Conservation (phyloP, 225 moss, liverwort and hornwort species). For the Rhytidiadelphus loreus region DNA sequence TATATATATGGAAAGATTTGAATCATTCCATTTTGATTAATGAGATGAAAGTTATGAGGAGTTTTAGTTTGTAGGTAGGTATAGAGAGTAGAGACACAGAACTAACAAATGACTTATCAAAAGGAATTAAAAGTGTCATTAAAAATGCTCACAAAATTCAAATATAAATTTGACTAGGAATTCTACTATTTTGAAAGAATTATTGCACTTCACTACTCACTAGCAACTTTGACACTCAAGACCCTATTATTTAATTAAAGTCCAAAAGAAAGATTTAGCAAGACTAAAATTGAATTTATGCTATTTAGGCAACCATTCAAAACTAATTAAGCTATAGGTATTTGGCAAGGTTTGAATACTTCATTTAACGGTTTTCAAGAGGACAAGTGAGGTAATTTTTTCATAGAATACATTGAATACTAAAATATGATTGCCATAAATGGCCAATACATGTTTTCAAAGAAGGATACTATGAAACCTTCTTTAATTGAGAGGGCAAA, state of each 20-base stretch:
- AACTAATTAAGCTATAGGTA: background rate
- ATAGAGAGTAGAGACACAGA: too few species aligned
- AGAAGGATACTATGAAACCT: too few species aligned
- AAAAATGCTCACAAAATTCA: too few species aligned
- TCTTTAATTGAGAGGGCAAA: background rate
- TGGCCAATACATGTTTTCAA: rapidly evolving
- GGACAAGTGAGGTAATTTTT: background rate
- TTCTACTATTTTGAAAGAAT: background rate
- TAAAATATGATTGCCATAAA: too few species aligned
- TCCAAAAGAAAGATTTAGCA: too few species aligned
- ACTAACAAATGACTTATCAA: too few species aligned
- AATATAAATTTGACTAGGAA: too few species aligned
- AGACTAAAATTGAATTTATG: background rate
- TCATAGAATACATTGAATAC: background rate
- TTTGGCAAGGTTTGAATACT: background rate
- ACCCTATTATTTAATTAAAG: background rate
- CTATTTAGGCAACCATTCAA: background rate
- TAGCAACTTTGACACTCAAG: background rate
- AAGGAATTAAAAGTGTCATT: too few species aligned
- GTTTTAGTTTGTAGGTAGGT: too few species aligned
- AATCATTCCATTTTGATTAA: too few species aligned
- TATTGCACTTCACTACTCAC: background rate
- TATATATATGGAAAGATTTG: too few species aligned
- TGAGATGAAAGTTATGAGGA: too few species aligned
- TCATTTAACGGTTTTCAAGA: background rate